A percentile compares a stretch with the other conserved stretches of the same genome.
phyloP scores from a whole-genome alignment of 2,329 filamentous ascomycete species.

The Pseudocercospora macadamiae region DNA sequence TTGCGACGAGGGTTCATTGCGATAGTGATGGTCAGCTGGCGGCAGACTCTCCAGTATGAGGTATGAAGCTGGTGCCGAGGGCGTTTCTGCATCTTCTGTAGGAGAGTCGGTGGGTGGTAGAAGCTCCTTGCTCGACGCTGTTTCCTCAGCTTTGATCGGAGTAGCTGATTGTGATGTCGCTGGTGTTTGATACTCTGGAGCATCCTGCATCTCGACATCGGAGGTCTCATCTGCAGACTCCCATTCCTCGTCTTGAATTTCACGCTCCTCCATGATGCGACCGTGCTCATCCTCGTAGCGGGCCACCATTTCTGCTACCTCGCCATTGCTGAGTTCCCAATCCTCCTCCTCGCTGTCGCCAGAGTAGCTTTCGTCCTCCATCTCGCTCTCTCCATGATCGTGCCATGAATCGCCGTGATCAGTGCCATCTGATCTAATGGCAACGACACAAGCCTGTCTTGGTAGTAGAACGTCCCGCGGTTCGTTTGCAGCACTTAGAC shows the following conservation, averaged over 20 bases:
- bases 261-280: conserved; percentile 45
- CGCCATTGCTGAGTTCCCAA: conserved; percentile 34
- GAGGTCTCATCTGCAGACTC: conserved; percentile 38
- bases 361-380: conserved; percentile 27
- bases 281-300: conserved; percentile 49
- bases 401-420: conserved; percentile 29
- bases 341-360: conserved; percentile 40
- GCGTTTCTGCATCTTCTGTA: too few species aligned
- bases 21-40: conserved; percentile 50
- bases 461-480: conserved; percentile 55
- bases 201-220: conserved; percentile 29
- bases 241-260: conserved; percentile 48
- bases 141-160: conserved; percentile 14
- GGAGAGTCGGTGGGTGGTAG: too few species aligned
- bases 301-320: conserved; percentile 31
- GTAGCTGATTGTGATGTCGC: conserved; percentile 29
- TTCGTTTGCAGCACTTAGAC: conserved; percentile 55
- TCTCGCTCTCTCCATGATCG: conserved; percentile 43
- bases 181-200: conserved; percentile 25
- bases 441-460: conserved; percentile 53
- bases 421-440: conserved; percentile 45
- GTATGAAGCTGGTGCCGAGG: conserved; percentile 27
- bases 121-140: background rate
- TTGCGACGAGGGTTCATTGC: conserved; percentile 25
- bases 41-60: conserved; percentile 46